Percentiles rank a stretch among this genome's conserved stretches.
phyloP scores from a whole-genome alignment of 148 eudicot genomes.

The Amaranthus cruentus region DNA sequence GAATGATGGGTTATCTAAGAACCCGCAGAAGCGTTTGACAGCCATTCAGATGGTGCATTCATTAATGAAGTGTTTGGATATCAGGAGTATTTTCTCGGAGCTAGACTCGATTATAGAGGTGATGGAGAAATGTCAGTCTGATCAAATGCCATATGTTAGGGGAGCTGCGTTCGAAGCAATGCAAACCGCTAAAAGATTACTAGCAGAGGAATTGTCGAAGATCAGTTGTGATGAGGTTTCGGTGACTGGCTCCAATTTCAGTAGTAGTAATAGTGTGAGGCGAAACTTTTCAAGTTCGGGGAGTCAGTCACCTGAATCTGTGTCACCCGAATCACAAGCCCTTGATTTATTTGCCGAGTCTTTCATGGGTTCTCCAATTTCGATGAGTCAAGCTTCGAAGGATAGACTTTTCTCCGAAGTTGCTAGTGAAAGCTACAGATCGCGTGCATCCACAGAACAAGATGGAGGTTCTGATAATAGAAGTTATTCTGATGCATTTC shows the following conservation, averaged over 20 bases:
- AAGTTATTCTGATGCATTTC: slow-evolving; percentile 24
- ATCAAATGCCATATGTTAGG: slow-evolving; percentile 70
- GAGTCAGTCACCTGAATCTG: slow-evolving; percentile 47
- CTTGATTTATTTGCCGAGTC: slow-evolving; percentile 55
- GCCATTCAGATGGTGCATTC: slow-evolving; percentile 91
- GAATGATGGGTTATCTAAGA: slow-evolving; percentile 41
- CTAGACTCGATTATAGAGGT: slow-evolving; percentile 53
- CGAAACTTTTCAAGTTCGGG: slow-evolving; percentile 41
- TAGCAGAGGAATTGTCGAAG: slow-evolving; percentile 48
- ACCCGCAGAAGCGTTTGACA: slow-evolving; percentile 67
- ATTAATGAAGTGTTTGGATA: slow-evolving; percentile 81
- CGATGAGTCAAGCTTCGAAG: slow-evolving; percentile 45
- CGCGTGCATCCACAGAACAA: slow-evolving; percentile 33
- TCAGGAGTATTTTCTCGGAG: slow-evolving; percentile 65
- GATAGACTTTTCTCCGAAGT: slow-evolving; percentile 70
- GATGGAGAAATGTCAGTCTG: slow-evolving; percentile 85
- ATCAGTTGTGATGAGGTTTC: slow-evolving; percentile 49
- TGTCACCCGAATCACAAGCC: slow-evolving; percentile 77
- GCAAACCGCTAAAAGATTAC: slow-evolving; percentile 60
- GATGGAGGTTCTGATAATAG: slow-evolving; percentile 26
- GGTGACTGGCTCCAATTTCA: slow-evolving; percentile 49
- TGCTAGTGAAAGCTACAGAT: slow-evolving; percentile 29
- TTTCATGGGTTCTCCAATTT: slow-evolving; percentile 55
- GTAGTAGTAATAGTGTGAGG: slow-evolving; percentile 31
- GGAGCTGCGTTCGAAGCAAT: slow-evolving; percentile 93